These are phyloP conservation scores for Schizochytrium sp. DNA, from an alignment of 108 stramenopile species.

Conservation along the genomic window DNA sequence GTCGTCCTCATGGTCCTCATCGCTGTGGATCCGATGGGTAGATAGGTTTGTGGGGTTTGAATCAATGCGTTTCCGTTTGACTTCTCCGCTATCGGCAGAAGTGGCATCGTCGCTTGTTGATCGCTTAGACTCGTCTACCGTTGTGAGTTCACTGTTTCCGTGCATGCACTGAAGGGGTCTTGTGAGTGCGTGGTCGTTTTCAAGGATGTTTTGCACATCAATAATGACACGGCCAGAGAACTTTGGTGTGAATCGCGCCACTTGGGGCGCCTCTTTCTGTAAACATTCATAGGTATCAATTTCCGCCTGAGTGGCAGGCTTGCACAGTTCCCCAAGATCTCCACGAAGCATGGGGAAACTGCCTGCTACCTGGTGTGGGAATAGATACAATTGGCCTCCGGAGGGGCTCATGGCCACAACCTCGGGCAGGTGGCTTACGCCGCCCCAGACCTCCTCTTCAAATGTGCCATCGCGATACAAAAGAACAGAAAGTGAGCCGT, in stretches of 20 bases:
- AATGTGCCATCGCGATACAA: not conserved
- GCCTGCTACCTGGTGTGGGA: slow-evolving; percentile 34
- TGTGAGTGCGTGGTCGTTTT: slow-evolving; percentile 52
- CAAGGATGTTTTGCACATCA: slow-evolving; percentile 26
- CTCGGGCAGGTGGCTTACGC: slow-evolving; percentile 40
- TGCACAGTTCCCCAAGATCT: slow-evolving; percentile 47
- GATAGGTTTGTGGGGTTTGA: no score
- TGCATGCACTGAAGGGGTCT: slow-evolving; percentile 50
- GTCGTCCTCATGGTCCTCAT: not conserved
- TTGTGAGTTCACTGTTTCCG: not conserved
- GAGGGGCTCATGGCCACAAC: slow-evolving; percentile 51
- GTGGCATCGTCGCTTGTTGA: no score
- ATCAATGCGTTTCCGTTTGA: no score
- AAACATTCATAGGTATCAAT: slow-evolving; percentile 44
- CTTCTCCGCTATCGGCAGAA: no score
- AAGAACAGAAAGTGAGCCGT: slow-evolving; percentile 43
- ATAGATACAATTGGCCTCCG: slow-evolving; percentile 46
- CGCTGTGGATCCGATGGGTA: not conserved
- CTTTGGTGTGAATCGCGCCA: not conserved
- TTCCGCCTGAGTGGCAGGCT: slow-evolving; percentile 43
- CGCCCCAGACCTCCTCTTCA: slow-evolving; percentile 47
- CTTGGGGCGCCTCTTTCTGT: not conserved
- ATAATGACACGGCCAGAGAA: slow-evolving; percentile 47
- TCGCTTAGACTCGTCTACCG: no score
- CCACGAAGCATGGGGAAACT: slow-evolving; percentile 57